Conservation (phyloP, 306 rosid species). For the Cucurbita argyrosperma region DNA sequence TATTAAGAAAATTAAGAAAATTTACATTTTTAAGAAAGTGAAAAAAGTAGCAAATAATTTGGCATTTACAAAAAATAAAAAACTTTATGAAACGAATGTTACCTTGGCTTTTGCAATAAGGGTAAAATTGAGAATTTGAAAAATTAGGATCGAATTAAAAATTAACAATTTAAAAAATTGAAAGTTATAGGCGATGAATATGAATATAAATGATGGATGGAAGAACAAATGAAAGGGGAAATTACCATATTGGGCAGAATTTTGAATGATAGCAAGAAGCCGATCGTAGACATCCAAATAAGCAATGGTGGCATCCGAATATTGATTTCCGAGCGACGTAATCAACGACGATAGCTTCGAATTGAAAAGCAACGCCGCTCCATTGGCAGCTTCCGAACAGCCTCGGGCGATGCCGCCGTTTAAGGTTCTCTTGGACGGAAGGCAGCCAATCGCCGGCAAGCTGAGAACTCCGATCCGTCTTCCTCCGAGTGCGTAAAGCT, state of each 20-base stretch:
- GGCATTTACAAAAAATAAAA: no score
- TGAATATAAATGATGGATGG: no score
- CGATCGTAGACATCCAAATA: slow-evolving; percentile 41
- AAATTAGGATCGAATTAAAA: no score
- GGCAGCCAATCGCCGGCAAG: slow-evolving; percentile 44
- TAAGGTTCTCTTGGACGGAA: slow-evolving; percentile 53
- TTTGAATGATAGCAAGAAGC: slow-evolving; percentile 23
- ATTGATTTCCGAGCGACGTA: slow-evolving; percentile 8
- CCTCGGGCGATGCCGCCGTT: slow-evolving; percentile 26
- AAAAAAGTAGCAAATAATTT: no score
- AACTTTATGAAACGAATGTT: no score
- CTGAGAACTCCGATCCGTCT: slow-evolving; percentile 47
- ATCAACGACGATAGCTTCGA: slow-evolving; percentile 29
- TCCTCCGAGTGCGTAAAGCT: slow-evolving; percentile 46
- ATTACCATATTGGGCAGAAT: slow-evolving; percentile 42
- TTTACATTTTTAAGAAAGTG: no score
- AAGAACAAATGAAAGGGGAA: no score
- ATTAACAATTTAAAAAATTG: no score
- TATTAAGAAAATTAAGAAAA: no score
- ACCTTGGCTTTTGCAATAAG: no score
- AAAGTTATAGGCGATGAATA: no score
- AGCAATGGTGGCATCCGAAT: slow-evolving; percentile 38
- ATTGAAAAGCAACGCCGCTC: slow-evolving; percentile 51
- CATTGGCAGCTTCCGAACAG: slow-evolving; percentile 32
- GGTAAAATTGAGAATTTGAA: no score